Base-by-base conservation (phyloP, 805 yeast genomes). In the Candida argentea region DNA sequence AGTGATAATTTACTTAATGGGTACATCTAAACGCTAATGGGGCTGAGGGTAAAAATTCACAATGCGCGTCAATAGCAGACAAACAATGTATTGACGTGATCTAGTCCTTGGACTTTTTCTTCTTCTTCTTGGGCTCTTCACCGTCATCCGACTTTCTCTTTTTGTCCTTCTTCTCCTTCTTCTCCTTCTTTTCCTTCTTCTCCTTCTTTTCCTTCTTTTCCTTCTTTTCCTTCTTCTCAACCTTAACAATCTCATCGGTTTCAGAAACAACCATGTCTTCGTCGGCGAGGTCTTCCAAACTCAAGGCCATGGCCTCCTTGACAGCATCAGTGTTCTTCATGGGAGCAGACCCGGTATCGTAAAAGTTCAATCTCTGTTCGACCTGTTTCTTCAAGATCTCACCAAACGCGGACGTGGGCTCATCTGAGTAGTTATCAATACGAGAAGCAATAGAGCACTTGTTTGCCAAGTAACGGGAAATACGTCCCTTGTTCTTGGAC, bases 381-480 rank as follows among this genome's bases (percentile, higher is more conserved):
- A 91, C 97, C 71, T 91, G 98, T 60, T 83, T 74, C 71, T 85
- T 87, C 60, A 91, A 74, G 32, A 87, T 78, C 46, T 73, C 68
- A 57, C 98, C 98, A 46, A 91, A 91, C 29, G 74, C 83, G 37
- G 79, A 81, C 25, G 85, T 69, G 49, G 98, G 96, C 55, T 79
- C 83, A 55, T 91, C 98, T 33, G 95, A 80, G 61, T 85, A 91
- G 67, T 85, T 85, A 65, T 91, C 98, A 50, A 91, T 89, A 73
- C 98, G 85, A 29, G 95, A 85, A 35, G 98, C 98, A 65, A 91
- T 89, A 23, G 98, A 81, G 74, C 97, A 89, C 66, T 91, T 91
- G 80, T 91, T 91, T 42, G 98, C 98, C 62, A 91, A 70, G 65
- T 87, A 91, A 67, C 98, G 81, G 27, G 98, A 89, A 44, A 91